Percentiles rank a stretch among this genome's conserved stretches.
These are phyloP conservation scores for Spergularia marina DNA, from an alignment of 148 eudicot species.

Conservation along the genomic window DNA sequence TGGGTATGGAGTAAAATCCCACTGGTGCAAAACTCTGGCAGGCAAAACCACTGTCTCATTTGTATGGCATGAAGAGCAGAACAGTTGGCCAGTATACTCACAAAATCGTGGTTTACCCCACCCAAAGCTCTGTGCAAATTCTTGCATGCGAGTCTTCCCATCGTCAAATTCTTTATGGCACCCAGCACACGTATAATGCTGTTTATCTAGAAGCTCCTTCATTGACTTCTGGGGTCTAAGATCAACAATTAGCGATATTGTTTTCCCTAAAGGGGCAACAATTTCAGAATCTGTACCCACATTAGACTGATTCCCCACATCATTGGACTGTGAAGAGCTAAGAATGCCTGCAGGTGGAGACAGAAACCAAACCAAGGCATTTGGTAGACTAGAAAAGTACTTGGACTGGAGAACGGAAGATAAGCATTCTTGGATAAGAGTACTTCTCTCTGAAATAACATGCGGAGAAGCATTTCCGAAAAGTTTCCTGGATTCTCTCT, in stretches of 20 bases:
- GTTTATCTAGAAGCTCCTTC: constrained; percentile 77
- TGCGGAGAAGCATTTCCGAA: constrained; percentile 89
- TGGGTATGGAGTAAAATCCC: constrained; percentile 87
- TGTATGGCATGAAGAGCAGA: constrained; percentile 83
- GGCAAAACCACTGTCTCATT: constrained; percentile 87
- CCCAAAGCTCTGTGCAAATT: constrained; percentile 70
- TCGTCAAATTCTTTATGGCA: constrained; percentile 78
- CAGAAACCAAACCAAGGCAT: constrained; percentile 64
- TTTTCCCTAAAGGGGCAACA: constrained; percentile 56
- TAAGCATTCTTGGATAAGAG: constrained; percentile 82
- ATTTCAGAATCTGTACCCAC: constrained; percentile 26
- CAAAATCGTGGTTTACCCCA: constrained; percentile 95
- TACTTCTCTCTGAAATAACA: constrained; percentile 76
- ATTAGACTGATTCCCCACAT: constrained; percentile 28
- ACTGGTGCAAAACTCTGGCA: constrained; percentile 84
- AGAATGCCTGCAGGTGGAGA: constrained; percentile 55
- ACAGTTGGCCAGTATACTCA: constrained; percentile 90
- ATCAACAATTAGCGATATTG: constrained; percentile 73
- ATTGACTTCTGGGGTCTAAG: constrained; percentile 53
- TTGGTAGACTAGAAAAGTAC: constrained; percentile 44
- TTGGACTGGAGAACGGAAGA: constrained; percentile 50
- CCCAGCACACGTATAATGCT: constrained; percentile 84
- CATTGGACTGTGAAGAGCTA: constrained; percentile 44
- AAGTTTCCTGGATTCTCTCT: constrained; percentile 71
- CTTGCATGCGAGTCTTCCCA: constrained; percentile 71